phyloP scores from a whole-genome alignment of 257 asterid species.

The Penstemon eatonii region DNA sequence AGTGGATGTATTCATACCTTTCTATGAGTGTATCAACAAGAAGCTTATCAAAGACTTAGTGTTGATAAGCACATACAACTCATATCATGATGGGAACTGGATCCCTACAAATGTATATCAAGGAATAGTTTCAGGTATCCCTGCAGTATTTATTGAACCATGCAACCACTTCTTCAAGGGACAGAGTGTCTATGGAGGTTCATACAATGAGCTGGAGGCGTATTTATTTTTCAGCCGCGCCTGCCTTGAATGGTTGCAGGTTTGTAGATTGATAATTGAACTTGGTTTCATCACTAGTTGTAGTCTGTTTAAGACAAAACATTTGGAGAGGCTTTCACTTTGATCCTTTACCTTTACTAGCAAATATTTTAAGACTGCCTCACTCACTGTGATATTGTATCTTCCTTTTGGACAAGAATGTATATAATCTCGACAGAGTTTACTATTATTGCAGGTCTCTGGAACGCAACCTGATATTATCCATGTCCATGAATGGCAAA shows the following conservation, averaged over 20 bases:
- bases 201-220: conserved; percentile 83
- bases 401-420: background rate
- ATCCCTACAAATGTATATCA: conserved; percentile 58
- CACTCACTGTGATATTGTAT: background rate
- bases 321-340: background rate
- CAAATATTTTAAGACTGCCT: conserved; percentile 8
- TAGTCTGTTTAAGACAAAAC: background rate
- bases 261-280: conserved; percentile 25
- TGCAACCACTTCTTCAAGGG: conserved; percentile 80
- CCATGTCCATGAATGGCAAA: conserved; percentile 96
- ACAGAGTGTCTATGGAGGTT: conserved; percentile 75
- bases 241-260: conserved; percentile 97
- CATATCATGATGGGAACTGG: conserved; percentile 73
- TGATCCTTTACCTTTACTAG: background rate
- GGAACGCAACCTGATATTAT: conserved; percentile 77
- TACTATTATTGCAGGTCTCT: conserved; percentile 50
- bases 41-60: conserved; percentile 46
- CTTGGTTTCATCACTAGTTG: background rate
- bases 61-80: conserved; percentile 50
- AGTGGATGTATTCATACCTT: conserved; percentile 77
- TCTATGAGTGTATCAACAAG: conserved; percentile 77
- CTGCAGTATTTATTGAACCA: conserved; percentile 67
- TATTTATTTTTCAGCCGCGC: conserved; percentile 88
- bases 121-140: conserved; percentile 65
- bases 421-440: background rate